These are phyloP conservation scores for Discostella pseudostelligera DNA, from an alignment of 108 stramenopile species.

Conservation along the genomic window DNA sequence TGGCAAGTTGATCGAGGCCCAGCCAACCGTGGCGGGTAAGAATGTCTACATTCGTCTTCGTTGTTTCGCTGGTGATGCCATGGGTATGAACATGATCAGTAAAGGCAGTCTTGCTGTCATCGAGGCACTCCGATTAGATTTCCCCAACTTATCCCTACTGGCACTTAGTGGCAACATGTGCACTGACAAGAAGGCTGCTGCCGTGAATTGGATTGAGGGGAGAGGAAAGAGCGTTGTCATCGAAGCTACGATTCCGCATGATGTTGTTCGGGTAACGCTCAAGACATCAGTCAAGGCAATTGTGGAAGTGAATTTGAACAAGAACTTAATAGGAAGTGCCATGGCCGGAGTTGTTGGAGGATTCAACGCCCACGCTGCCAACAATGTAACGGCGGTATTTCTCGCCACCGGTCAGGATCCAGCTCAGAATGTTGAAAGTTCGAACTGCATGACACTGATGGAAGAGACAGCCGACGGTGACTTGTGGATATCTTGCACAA, in stretches of 20 bases:
- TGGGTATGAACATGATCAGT: constrained; percentile 99
- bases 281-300: constrained; percentile 93
- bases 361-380: constrained; percentile 98
- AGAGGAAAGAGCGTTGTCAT: constrained; percentile 96
- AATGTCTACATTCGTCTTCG: constrained; percentile 94
- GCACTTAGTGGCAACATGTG: constrained; percentile 98
- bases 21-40: constrained; percentile 89
- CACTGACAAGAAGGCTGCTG: constrained; percentile 98
- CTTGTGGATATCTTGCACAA: constrained; percentile 92
- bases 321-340: constrained; percentile 97
- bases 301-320: constrained; percentile 90
- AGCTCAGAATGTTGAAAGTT: constrained; percentile 98
- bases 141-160: constrained; percentile 77
- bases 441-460: constrained; percentile 94
- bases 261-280: constrained; percentile 83
- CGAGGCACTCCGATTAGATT: constrained; percentile 66
- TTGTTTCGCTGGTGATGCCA: constrained; percentile 97
- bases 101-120: constrained; percentile 94
- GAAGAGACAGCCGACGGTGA: constrained; percentile 89
- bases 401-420: constrained; percentile 98
- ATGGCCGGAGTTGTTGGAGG: constrained; percentile 96
- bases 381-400: constrained; percentile 98
- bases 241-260: constrained; percentile 87
- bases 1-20: constrained; percentile 81
- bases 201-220: constrained; percentile 98